Evolutionary conservation across 345 rosid species (phyloP), one percentile per base, ranked within the genome.

Genomic region (Syzygium aqueum): DNA sequence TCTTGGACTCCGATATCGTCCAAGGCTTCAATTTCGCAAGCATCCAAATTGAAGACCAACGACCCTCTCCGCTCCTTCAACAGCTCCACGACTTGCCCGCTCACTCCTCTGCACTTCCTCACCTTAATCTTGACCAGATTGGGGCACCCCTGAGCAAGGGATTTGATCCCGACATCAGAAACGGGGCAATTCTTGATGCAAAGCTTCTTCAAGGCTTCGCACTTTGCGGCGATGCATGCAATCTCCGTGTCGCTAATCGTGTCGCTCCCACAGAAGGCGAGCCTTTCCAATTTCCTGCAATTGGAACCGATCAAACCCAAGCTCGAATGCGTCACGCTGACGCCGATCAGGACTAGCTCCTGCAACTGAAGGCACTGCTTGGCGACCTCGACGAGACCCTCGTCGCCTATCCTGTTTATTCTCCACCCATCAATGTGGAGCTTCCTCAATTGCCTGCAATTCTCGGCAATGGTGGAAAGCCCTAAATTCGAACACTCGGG

Each of bases 351-450:
- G 73, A 96, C 96, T 84, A 97, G 94, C 51, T 97, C 99, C 87
- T 95, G 98, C 10, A 97, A 89, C 90, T 93, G 90, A 37, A 89
- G 86, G 13, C 97, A 95, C 23, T 95, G 92, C 51, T 89, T 93
- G 46, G 97, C 95, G 46, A 97, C 92, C 57, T 96, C 95, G 6
- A 94, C 90, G 40, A 97, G 92, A 85, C 98, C 97, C 88, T 95
- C 98, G 30, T 97, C 99, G 8, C 97, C 98, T 16, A 97, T 96
- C 91, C 91, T 94, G 86, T 96, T 93, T 61, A 93, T 95, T 77
- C 96, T 95, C 97, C 95, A 95, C 87, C 98, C 99, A 88, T 97
- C 98, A 50, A 97, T 90, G 86, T 95, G 98, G 85, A 97, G 97
- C 92, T 97, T 97, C 92, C 94, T 95, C 63, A 97, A 85, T 51